Base-by-base conservation (phyloP, 2,329 filamentous ascomycete genomes). In the Colletotrichum falcatum region DNA sequence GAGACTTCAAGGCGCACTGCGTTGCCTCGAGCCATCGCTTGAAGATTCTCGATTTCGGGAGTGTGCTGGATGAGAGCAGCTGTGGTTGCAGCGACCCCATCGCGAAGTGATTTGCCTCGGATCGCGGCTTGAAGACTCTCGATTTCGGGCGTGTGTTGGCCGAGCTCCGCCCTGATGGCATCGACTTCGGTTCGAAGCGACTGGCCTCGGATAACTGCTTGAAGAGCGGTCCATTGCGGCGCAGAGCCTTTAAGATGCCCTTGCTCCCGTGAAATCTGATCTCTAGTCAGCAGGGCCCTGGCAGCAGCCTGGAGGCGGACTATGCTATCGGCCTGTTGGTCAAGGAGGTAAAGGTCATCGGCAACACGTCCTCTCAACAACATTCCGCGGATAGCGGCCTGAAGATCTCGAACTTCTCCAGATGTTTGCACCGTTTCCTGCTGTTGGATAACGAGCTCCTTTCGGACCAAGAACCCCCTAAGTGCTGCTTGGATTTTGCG, bases 341-440 rank as follows among this genome's bases (percentile, higher is more conserved):
- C 83, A 60, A 92, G 83, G 65, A 83, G 79, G 73, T 83, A 80
- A 66, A 87, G 82, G 68, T 90, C 87, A 60, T 86, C 81, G 23
- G 85, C 83, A 65, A 91, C 80, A 56, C 85, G 84, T 71, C 82
- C 85, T 75, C 93, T 86, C 73, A 90, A 79, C 69, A 94, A 79
- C 81, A 89, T 87, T 75, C 92, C 93, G 70, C 92, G 87, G 74
- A 90, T 87, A 49, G 88, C 87, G 65, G 91, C 89, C 81, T 94
- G 92, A 53, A 94, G 84, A 56, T 83, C 81, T 70, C 84, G 81
- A 48, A 92, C 85, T 61, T 86, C 83, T 39, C 83, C 83, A 74
- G 86, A 81, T 63, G 84, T 81, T 73, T 84, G 79, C 73, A 82
- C 83, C 23, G 88, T 89, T 77, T 89, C 87, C 72, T 84, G 81